These are phyloP conservation scores for Globisporangium solare DNA, from an alignment of 352 stramenopile species.

Conservation along the genomic window DNA sequence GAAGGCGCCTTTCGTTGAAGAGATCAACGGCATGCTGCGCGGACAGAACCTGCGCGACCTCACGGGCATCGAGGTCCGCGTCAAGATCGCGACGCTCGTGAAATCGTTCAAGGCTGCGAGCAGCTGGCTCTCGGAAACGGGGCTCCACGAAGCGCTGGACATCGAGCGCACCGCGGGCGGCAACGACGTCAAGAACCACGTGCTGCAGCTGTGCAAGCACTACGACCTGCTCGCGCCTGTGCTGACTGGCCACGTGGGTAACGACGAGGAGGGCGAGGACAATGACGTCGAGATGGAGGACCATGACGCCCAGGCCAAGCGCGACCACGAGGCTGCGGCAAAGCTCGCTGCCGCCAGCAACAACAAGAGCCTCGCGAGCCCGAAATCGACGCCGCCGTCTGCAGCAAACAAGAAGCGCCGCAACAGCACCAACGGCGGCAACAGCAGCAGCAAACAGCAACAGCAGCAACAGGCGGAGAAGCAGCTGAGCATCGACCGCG, in stretches of 20 bases:
- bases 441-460: slow-evolving; percentile 1
- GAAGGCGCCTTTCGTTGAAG: slow-evolving; percentile 26
- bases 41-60: slow-evolving; percentile 23
- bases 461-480: slow-evolving; percentile 1
- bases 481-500: slow-evolving; percentile 19
- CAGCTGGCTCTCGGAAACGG: slow-evolving; percentile 26
- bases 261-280: slow-evolving; percentile 9
- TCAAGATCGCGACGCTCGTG: slow-evolving; percentile 24
- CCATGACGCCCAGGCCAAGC: not conserved
- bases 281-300: not conserved
- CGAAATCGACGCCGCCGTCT: slow-evolving; percentile 1
- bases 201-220: slow-evolving; percentile 34
- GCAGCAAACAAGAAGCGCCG: not conserved
- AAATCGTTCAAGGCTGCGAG: slow-evolving; percentile 32
- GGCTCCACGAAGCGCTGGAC: slow-evolving; percentile 22
- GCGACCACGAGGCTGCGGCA: not conserved
- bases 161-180: slow-evolving; percentile 18
- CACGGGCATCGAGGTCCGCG: slow-evolving; percentile 19
- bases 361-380: not conserved
- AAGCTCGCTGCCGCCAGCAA: not conserved
- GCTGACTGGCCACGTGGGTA: slow-evolving; percentile 24
- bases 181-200: slow-evolving; percentile 25
- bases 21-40: slow-evolving; percentile 34
- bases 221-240: slow-evolving; percentile 31
- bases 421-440: not conserved